Evolutionary conservation across 106 monocot genomes (phyloP).

Genomic region (Ottelia alismoides): DNA sequence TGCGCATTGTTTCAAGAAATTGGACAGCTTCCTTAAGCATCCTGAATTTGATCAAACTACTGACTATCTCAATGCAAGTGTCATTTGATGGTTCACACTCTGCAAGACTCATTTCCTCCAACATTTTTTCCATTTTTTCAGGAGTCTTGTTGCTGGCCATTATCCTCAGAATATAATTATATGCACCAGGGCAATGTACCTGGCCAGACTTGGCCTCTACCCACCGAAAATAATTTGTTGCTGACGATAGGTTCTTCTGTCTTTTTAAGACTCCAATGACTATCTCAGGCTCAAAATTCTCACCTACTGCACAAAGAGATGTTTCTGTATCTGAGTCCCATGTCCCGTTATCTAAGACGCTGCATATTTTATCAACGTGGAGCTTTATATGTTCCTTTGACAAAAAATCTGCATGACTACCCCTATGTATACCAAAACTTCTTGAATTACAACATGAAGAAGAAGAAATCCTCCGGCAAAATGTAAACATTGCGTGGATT

Average conservation of each 20-base stretch:
- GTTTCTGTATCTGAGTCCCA: conserved; percentile 28
- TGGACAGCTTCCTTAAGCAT: conserved; percentile 45
- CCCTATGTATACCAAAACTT: conserved; percentile 1
- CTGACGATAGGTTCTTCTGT: conserved; percentile 30
- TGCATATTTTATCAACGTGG: conserved; percentile 32
- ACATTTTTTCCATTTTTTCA: conserved; percentile 41
- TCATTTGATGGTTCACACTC: conserved; percentile 43
- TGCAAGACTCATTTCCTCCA: conserved; percentile 82
- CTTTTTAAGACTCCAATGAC: conserved; percentile 33
- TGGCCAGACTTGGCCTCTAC: conserved; percentile 30
- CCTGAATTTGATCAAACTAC: conserved; percentile 29
- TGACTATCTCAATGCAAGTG: conserved; percentile 51
- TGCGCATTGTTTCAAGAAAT: conserved; percentile 49
- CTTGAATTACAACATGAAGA: conserved; percentile 21
- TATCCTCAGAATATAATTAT: conserved; percentile 49
- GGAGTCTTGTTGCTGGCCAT: conserved; percentile 36
- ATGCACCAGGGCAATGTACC: conserved; percentile 40
- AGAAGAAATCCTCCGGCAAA: conserved; percentile 1
- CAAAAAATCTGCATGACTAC: neutral
- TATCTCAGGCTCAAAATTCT: conserved; percentile 27
- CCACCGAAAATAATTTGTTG: conserved; percentile 56
- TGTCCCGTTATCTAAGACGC: conserved; percentile 21
- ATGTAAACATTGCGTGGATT: neutral
- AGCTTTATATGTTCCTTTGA: neutral
- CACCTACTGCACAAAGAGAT: conserved; percentile 21